A percentile compares a stretch with the other conserved stretches of the same genome.
phyloP scores from a whole-genome alignment of 768 basidiomycete species.

The Boletus subcaerulescens region DNA sequence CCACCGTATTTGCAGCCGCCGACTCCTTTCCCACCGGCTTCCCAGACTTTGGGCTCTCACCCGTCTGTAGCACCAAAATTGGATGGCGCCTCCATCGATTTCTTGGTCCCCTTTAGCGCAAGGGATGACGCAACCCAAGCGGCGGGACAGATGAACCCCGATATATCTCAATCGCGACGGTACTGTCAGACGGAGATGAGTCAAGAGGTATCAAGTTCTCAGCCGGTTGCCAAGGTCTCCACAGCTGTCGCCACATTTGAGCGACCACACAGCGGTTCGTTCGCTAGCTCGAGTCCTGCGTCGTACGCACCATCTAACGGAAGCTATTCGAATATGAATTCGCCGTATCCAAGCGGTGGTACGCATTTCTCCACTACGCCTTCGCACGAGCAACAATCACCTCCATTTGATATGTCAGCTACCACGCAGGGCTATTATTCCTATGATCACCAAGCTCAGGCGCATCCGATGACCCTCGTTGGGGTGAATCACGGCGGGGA shows the following conservation, averaged over 20 bases:
- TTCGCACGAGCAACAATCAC: constrained; percentile 20
- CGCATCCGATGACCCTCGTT: constrained; percentile 21
- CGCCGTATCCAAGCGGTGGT: constrained; percentile 25
- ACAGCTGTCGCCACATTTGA: constrained; percentile 14
- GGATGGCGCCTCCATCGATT: constrained; percentile 19
- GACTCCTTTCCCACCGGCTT: constrained; percentile 6
- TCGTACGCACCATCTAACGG: constrained; percentile 25
- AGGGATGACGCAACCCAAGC: constrained; percentile 14
- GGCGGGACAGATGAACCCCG: constrained; percentile 12
- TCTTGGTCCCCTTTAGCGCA: constrained; percentile 21
- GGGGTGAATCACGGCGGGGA: constrained; percentile 14
- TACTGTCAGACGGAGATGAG: constrained; percentile 14
- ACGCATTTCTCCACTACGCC: constrained; percentile 15
- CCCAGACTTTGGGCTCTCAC: constrained; percentile 2
- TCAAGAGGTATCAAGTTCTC: constrained; percentile 6
- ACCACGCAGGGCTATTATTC: constrained; percentile 20
- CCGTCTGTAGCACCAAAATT: constrained; percentile 12
- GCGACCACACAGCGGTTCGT: constrained; percentile 21
- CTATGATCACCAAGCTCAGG: constrained; percentile 16
- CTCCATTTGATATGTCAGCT: constrained; percentile 21
- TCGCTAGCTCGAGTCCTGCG: constrained; percentile 20
- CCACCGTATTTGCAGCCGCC: constrained; percentile 13
- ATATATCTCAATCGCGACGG: constrained; percentile 15
- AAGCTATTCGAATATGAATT: constrained; percentile 23
- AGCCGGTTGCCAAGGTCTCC: constrained; percentile 9